These are phyloP conservation scores for Brasilioporus rufonigricans DNA, from an alignment of 768 basidiomycete genomes.

Conservation along the genomic window DNA sequence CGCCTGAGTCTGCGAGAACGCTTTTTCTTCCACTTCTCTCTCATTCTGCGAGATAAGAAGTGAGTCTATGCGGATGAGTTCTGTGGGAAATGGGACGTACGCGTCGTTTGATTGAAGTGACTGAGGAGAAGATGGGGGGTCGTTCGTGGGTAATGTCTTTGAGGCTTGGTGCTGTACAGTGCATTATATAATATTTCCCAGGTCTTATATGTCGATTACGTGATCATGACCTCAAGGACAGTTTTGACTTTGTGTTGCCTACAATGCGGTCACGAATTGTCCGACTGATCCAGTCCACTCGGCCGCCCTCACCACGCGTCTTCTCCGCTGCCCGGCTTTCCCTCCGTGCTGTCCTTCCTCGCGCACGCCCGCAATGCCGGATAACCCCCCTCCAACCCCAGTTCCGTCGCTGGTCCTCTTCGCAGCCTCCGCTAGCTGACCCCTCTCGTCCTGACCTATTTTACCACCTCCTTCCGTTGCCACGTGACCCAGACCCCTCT, in stretches of 20 bases:
- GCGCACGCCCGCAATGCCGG: not conserved
- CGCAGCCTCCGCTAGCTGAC: slow-evolving; percentile 39
- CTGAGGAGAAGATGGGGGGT: slow-evolving; percentile 17
- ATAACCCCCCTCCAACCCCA: slow-evolving; percentile 7
- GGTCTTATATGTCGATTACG: not conserved
- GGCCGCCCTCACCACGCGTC: not conserved
- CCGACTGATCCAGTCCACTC: not conserved
- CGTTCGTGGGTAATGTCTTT: slow-evolving; percentile 19
- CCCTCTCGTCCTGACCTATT: slow-evolving; percentile 63
- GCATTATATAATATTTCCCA: slow-evolving; percentile 28
- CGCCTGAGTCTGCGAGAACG: slow-evolving; percentile 88
- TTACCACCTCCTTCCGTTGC: slow-evolving; percentile 62
- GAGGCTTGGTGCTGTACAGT: slow-evolving; percentile 39
- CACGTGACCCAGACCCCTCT: slow-evolving; percentile 43
- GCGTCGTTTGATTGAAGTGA: slow-evolving; percentile 31
- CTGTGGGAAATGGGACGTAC: slow-evolving; percentile 12
- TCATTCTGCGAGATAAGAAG: slow-evolving; percentile 53
- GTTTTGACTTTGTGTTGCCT: not conserved
- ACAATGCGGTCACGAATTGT: slow-evolving; percentile 13
- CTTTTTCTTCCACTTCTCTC: slow-evolving; percentile 98
- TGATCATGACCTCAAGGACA: not conserved
- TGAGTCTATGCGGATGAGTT: not conserved
- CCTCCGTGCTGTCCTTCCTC: not conserved
- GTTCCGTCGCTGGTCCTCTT: slow-evolving; percentile 15
- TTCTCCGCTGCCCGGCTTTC: not conserved